phyloP scores from a whole-genome alignment of 306 rosid genomes.

The Trichosanthes cucumerina region DNA sequence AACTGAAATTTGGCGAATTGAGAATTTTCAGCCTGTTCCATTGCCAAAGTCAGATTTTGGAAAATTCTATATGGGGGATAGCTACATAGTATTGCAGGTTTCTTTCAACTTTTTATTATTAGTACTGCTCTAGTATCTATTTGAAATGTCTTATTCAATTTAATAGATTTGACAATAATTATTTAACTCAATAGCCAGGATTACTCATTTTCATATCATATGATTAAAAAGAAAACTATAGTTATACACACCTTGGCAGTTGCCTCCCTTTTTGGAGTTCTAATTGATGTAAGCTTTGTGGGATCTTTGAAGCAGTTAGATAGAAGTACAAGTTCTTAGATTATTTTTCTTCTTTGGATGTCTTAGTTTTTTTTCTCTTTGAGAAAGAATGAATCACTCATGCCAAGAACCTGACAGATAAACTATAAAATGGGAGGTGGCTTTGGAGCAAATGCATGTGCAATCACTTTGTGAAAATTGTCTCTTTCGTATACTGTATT shows the following conservation, averaged over 20 bases:
- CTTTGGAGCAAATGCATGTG: neutral
- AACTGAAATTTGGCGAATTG: slow-evolving; percentile 19
- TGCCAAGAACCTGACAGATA: neutral
- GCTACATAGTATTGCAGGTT: slow-evolving; percentile 15
- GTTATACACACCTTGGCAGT: neutral
- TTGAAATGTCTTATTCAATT: neutral
- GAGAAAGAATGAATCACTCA: neutral
- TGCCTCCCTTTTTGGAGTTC: neutral
- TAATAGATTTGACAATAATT: neutral
- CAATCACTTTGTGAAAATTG: neutral
- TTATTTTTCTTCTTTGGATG: slow-evolving; percentile 2
- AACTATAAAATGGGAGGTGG: neutral
- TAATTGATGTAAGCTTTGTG: neutral
- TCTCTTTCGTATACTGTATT: neutral
- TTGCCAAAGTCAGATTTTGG: slow-evolving; percentile 11
- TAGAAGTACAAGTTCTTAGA: neutral
- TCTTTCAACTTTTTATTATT: slow-evolving; percentile 9
- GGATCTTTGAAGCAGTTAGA: neutral
- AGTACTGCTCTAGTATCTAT: neutral
- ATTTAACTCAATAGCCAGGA: neutral
- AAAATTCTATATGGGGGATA: slow-evolving; percentile 17
- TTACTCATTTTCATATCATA: neutral
- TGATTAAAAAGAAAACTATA: neutral
- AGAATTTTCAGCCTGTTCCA: slow-evolving; percentile 17
- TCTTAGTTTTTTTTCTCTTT: neutral